These are phyloP conservation scores for Vanderwaltozyma polyspora DNA, from an alignment of 805 yeast species.

Conservation along the genomic window DNA sequence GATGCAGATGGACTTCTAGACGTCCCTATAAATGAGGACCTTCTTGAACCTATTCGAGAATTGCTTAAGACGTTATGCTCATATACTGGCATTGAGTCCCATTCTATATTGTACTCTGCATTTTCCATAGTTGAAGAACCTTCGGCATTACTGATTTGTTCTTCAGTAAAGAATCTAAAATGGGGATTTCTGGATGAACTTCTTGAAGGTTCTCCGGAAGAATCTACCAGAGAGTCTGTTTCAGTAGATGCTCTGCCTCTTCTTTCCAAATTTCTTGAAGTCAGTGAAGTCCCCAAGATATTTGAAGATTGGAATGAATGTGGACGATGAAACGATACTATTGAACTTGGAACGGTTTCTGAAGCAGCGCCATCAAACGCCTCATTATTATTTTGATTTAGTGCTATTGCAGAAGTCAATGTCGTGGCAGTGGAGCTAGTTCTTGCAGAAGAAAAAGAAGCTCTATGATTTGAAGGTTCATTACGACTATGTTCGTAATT, in stretches of 20 bases:
- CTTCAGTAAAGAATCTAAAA: constrained; percentile 74
- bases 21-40: constrained; percentile 16
- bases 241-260: constrained; percentile 24
- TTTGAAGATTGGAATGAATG: constrained; percentile 36
- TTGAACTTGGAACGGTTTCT: constrained; percentile 66
- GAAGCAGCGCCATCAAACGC: constrained; percentile 71
- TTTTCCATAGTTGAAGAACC: constrained; percentile 72
- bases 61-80: constrained; percentile 33
- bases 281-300: constrained; percentile 1
- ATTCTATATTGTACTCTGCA: constrained; percentile 63
- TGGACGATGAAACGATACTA: constrained; percentile 64
- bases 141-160: constrained; percentile 76
- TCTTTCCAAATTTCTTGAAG: not conserved
- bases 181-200: constrained; percentile 31
- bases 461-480: constrained; percentile 8
- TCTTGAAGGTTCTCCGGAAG: constrained; percentile 23
- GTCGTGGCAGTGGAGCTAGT: constrained; percentile 27
- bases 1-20: not conserved
- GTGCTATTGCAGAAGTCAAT: constrained; percentile 15
- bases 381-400: constrained; percentile 56
- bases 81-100: constrained; percentile 45
- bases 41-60: constrained; percentile 14
- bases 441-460: constrained; percentile 25
- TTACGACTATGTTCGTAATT: too few species aligned
- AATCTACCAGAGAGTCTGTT: constrained; percentile 22